These are phyloP conservation scores for Psilocybe cubensis DNA, from an alignment of 768 basidiomycete genomes.

Conservation along the genomic window DNA sequence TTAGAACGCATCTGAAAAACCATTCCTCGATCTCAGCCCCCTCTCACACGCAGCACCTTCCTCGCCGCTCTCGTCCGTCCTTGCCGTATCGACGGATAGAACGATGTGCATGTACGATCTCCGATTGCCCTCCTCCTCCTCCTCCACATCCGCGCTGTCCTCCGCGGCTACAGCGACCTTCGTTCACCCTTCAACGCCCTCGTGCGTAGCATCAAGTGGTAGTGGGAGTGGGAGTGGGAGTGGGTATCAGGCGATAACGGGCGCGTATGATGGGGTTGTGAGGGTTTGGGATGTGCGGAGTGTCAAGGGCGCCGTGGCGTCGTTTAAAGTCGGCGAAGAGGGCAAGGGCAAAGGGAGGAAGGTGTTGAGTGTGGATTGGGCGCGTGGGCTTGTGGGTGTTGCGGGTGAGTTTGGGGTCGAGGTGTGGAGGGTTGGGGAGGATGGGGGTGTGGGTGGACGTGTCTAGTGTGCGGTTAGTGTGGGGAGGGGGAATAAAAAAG, in stretches of 20 bases:
- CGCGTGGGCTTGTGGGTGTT: constrained; percentile 53
- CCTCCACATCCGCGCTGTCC: constrained; percentile 21
- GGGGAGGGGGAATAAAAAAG: no score
- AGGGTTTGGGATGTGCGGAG: constrained; percentile 82
- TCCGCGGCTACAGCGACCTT: constrained; percentile 46
- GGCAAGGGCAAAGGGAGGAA: no score
- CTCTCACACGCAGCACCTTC: constrained; percentile 45
- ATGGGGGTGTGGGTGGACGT: constrained; percentile 10
- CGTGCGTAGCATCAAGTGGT: constrained; percentile 59
- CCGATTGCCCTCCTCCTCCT: constrained; percentile 44
- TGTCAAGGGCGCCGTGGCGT: constrained; percentile 63
- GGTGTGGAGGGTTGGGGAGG: constrained; percentile 60
- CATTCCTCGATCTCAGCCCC: constrained; percentile 68
- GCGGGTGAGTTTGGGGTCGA: constrained; percentile 71
- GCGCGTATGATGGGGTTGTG: constrained; percentile 78
- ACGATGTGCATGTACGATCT: constrained; percentile 75
- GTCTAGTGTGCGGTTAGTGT: no score
- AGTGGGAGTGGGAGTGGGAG: constrained; percentile 20
- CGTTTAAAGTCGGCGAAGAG: constrained; percentile 63
- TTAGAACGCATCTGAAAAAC: constrained; percentile 73
- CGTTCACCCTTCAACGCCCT: constrained; percentile 67
- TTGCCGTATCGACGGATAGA: constrained; percentile 76
- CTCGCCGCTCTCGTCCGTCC: constrained; percentile 44
- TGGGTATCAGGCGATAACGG: constrained; percentile 64
- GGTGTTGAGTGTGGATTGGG: constrained; percentile 64